phyloP scores from a whole-genome alignment of 2,329 filamentous ascomycete species.

The Ophiosphaerella narmari region DNA sequence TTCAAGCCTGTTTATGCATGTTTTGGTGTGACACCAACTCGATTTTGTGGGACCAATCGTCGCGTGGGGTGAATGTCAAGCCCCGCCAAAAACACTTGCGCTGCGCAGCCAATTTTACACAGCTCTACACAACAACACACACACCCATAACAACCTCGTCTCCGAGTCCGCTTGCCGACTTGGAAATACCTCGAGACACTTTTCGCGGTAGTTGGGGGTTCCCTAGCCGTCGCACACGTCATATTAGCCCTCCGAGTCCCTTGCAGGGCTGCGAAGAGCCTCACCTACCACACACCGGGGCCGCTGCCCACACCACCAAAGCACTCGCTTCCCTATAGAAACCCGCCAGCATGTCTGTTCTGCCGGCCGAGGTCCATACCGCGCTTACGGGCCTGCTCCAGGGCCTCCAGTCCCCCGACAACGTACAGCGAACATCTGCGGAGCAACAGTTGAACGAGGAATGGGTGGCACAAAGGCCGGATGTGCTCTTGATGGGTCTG shows the following conservation, averaged over 20 bases:
- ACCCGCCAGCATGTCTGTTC: constrained; percentile 71
- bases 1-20: not conserved
- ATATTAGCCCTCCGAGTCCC: constrained; percentile 1
- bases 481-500: constrained; percentile 89
- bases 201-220: no score
- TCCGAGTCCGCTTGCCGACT: not conserved
- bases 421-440: constrained; percentile 79
- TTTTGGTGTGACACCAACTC: not conserved
- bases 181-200: not conserved
- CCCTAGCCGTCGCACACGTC: not conserved
- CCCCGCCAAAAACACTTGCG: constrained; percentile 4
- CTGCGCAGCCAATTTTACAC: constrained; percentile 2
- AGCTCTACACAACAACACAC: not conserved
- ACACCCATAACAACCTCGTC: not conserved
- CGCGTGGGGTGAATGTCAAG: constrained; percentile 2
- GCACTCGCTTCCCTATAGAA: constrained; percentile 9
- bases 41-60: not conserved
- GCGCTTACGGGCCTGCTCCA: constrained; percentile 86
- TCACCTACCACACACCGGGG: constrained; percentile 19
- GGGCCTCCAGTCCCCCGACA: constrained; percentile 88
- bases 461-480: constrained; percentile 82
- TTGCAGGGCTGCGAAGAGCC: constrained; percentile 11
- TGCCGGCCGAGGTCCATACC: constrained; percentile 80
- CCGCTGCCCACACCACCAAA: constrained; percentile 18
- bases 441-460: constrained; percentile 89